Base-by-base conservation (phyloP, 768 basidiomycete genomes). In the Tulasnella sp. region DNA sequence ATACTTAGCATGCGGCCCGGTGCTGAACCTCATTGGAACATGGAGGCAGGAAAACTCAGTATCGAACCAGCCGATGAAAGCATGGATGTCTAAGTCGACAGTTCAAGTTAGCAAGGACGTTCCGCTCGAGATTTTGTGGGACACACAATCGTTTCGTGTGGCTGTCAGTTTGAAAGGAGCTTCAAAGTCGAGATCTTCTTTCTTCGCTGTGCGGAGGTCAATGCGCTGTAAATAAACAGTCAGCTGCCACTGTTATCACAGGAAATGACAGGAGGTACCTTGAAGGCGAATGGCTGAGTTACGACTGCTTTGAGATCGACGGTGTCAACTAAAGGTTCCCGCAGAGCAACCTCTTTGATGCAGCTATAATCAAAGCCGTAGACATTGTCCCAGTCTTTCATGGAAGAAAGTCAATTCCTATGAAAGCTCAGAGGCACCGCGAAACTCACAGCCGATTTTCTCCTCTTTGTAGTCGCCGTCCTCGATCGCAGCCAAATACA, bases 381-480 rank as follows among this genome's bases (percentile, higher is more conserved):
- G 31, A 99, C 98, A 84, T 98, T 96, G 84, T 98, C 96, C 98
- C 98, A 99, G 89, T 97, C 97, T 99, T 83, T 14, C 14, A 18
- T 46, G 46, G 46, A 46, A 46, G 46, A 46, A 46, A 46, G 46
- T 46, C 46, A 46, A 46, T 44, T 8, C 42, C 3, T 16, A 37
- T 58, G 41, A 73, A 24, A 60, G 22, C 6, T 41, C 37, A 42
- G 73, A 64, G 12, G 77, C 44, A 31, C 34, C 24, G 37, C 75
- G 44, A 28, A 5, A 90, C 94, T 85, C 85, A 98, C 97, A 99
- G 87, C 97, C 97, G 85, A 99, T 99, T 87, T 99, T 99, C 87
- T 99, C 97, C 83, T 99, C 97, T 87, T 99, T 99, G 90, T 99
- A 99, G 80, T 99, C 98, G 84, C 97, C 94, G 86, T 99, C 98